A percentile compares a stretch with the other conserved stretches of the same genome.
phyloP scores from a whole-genome alignment of 495 filamentous ascomycete genomes.

The Haplographium delicatum region DNA sequence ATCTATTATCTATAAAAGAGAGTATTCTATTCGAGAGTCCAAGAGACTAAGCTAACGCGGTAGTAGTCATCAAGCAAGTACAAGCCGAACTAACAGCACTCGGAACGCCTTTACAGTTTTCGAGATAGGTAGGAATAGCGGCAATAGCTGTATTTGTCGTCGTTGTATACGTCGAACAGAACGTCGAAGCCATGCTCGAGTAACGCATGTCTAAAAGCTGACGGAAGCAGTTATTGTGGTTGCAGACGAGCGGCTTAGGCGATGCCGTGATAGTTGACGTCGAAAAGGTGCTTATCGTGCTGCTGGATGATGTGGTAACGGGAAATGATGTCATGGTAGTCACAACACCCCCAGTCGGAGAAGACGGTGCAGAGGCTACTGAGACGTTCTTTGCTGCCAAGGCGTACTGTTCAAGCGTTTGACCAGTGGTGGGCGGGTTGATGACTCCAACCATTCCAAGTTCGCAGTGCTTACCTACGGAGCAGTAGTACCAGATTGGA shows the following conservation, averaged over 20 bases:
- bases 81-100: slow-evolving; percentile 3
- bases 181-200: background rate
- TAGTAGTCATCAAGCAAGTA: slow-evolving; percentile 6
- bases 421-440: slow-evolving; percentile 31
- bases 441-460: slow-evolving; percentile 45
- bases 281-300: too few species aligned
- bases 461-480: slow-evolving; percentile 36
- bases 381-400: slow-evolving; percentile 3
- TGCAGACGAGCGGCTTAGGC: background rate
- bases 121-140: slow-evolving; percentile 6
- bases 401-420: slow-evolving; percentile 6
- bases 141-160: background rate
- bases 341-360: slow-evolving; percentile 4
- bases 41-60: too few species aligned
- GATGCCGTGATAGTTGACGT: too few species aligned
- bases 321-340: too few species aligned
- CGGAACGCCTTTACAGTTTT: background rate
- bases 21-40: too few species aligned
- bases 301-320: too few species aligned
- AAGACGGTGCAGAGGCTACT: background rate
- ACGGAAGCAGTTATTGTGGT: slow-evolving; percentile 7
- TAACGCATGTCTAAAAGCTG: background rate
- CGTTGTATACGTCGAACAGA: slow-evolving; percentile 5
- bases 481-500: slow-evolving; percentile 47
- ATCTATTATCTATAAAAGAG: too few species aligned